Conservation (phyloP, 306 rosid genomes). For the Gleditsia sinensis region DNA sequence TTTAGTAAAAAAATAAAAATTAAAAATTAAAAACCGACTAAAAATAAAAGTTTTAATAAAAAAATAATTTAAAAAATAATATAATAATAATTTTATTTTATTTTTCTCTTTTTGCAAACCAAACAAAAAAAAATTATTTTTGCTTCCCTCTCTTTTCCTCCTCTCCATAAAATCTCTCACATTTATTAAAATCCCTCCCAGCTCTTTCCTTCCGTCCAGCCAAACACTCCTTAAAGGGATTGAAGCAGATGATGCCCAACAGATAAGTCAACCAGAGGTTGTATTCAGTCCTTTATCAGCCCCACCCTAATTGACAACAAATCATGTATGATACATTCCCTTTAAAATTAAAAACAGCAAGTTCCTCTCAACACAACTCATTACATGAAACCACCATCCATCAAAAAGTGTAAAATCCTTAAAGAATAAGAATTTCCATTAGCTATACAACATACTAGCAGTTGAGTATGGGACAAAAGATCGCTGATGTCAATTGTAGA, state of each 20-base stretch:
- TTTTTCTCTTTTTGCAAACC: too few species aligned
- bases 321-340: conserved; percentile 19
- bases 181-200: too few species aligned
- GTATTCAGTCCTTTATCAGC: conserved; percentile 20
- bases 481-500: conserved; percentile 36
- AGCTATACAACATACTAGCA: conserved; percentile 59
- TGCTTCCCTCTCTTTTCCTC: too few species aligned
- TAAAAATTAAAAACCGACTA: too few species aligned
- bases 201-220: too few species aligned
- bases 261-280: not conserved
- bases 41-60: too few species aligned
- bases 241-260: not conserved
- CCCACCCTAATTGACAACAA: conserved; percentile 19
- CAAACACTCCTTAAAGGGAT: too few species aligned
- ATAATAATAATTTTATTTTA: too few species aligned
- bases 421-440: conserved; percentile 52
- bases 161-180: too few species aligned
- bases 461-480: conserved; percentile 35
- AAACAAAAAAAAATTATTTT: too few species aligned
- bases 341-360: conserved; percentile 27
- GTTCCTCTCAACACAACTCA: conserved; percentile 36
- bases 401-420: conserved; percentile 27
- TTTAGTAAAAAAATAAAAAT: too few species aligned
- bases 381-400: conserved; percentile 39
- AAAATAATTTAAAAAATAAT: too few species aligned